Evolutionary conservation across 208 protist genomes (phyloP), one percentile per base, ranked within the genome.

Genomic region (Leishmania guyanensis): DNA sequence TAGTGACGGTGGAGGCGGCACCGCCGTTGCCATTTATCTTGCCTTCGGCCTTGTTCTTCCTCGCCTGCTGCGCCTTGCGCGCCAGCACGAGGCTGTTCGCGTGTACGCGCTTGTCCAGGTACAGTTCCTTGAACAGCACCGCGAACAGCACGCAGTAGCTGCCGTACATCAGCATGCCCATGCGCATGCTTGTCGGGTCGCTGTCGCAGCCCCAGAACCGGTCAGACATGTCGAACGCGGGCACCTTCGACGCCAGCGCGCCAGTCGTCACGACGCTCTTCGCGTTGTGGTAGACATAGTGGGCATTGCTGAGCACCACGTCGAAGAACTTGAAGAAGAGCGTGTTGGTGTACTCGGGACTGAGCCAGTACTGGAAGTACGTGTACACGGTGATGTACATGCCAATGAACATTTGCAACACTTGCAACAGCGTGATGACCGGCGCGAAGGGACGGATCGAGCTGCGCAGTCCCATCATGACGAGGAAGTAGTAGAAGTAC

Each of bases 401-500:
- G 46, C 96, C 97, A 46, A 88, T 79, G 75, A 98, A 90, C 96
- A 99, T 98, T 87, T 99, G 98, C 3, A 91, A 62, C 43, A 98
- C 88, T 85, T 98, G 95, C 69, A 95, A 51, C 54, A 84, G 77
- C 71, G 95, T 98, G 77, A 98, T 97, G 75, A 93, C 84, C 58
- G 86, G 84, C 16, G 88, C 92, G 72, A 96, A 89, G 12, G 91
- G 89, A 70, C 88, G 87, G 58, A 93, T 81, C 16, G 92, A 68
- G 54, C 87, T 82, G 83, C 86, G 85, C 70, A 91, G 74, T 16
- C 91, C 90, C 71, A 82, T 84, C 17, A 89, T 88, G 43, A 89
- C 86, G 33, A 97, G 76, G 69, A 90, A 88, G 82, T 98, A 99
- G 88, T 98, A 99, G 5, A 92, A 92, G 88, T 99, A 99, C 97